Conservation (phyloP, 2,329 filamentous ascomycete genomes). For the Sporothrix mexicana region DNA sequence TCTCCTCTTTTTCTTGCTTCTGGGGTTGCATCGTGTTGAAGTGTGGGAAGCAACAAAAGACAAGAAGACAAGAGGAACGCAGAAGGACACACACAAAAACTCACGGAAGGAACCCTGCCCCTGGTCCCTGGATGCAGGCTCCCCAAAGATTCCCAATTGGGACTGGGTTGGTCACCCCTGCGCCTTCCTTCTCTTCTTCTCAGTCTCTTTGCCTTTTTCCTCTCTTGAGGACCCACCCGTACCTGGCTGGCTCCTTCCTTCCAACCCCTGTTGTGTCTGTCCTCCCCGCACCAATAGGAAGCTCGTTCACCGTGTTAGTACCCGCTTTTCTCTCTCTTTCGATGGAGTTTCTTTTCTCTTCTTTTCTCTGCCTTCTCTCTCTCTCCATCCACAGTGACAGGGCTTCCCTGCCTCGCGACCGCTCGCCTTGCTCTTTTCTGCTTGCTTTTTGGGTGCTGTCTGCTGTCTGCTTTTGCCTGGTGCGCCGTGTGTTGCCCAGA, state of each 20-base stretch:
- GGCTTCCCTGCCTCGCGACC: slow-evolving; percentile 8
- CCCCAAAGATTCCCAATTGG: slow-evolving; percentile 19
- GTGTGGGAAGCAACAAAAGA: background rate
- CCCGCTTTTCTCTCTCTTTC: background rate
- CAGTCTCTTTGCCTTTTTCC: background rate
- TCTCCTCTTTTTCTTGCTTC: background rate
- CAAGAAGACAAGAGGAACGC: background rate
- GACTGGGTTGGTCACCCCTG: slow-evolving; percentile 5
- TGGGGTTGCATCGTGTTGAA: slow-evolving; percentile 31
- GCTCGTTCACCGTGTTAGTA: background rate
- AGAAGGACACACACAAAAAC: background rate
- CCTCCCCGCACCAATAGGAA: slow-evolving; percentile 31
- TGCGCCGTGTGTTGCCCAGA: no score
- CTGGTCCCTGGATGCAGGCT: slow-evolving; percentile 15
- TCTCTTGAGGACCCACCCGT: slow-evolving; percentile 7
- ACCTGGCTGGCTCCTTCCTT: slow-evolving; percentile 9
- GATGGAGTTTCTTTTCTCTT: background rate
- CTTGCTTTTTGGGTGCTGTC: background rate
- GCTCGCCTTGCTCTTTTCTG: slow-evolving; percentile 23
- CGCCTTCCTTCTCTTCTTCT: background rate
- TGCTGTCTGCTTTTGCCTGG: background rate
- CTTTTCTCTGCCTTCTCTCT: background rate
- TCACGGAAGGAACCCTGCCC: background rate
- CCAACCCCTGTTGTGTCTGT: background rate
- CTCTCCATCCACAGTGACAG: slow-evolving; percentile 4